A percentile compares a stretch with the other conserved stretches of the same genome.
These are phyloP conservation scores for Madurella mycetomatis DNA, from an alignment of 2,329 filamentous ascomycete species.

Conservation along the genomic window DNA sequence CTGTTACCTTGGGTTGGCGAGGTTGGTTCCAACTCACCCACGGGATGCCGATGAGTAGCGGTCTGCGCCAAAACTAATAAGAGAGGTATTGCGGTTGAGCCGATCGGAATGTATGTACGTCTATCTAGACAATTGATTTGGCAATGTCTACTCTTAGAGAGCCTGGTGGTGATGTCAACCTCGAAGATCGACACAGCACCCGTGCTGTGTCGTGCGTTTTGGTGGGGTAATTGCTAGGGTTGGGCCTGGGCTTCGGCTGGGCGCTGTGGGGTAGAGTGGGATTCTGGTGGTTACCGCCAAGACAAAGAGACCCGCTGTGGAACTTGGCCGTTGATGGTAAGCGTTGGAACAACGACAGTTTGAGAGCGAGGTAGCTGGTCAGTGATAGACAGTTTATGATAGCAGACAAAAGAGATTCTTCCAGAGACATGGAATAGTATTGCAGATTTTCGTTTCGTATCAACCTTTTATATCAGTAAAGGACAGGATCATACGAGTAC, in stretches of 20 bases:
- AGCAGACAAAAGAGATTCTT: too few relatives aligned
- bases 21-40: too few relatives aligned
- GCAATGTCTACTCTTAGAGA: too few relatives aligned
- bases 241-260: background rate
- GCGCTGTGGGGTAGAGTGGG: background rate
- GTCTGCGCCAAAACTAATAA: background rate
- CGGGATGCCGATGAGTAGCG: background rate
- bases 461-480: too few relatives aligned
- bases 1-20: too few relatives aligned
- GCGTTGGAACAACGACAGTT: background rate
- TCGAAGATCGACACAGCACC: background rate
- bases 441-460: too few relatives aligned
- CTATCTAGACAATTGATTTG: background rate
- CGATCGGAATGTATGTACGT: background rate
- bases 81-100: background rate
- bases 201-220: background rate
- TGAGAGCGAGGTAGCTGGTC: background rate
- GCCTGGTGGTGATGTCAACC: conserved; percentile 14
- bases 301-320: background rate
- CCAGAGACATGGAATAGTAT: too few relatives aligned
- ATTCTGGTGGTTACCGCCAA: background rate
- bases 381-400: background rate
- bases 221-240: background rate
- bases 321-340: background rate
- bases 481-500: too few relatives aligned